Base-by-base conservation (phyloP, 176 grass and related monocot species). In the Oryza glumipatula region DNA sequence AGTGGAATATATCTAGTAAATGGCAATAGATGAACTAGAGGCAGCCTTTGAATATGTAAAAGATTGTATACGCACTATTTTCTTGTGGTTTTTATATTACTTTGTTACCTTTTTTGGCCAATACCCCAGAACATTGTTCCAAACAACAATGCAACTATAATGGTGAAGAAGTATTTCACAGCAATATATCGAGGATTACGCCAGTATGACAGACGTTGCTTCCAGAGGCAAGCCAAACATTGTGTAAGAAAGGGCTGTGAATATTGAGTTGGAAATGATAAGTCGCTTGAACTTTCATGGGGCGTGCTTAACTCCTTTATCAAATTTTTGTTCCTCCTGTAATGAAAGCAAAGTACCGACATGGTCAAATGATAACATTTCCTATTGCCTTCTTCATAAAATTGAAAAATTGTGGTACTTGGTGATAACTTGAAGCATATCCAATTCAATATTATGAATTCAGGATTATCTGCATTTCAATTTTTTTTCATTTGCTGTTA, bases 111-210 rank as follows among this genome's bases (percentile, higher is more conserved):
- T 84, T 88, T 97, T 43, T 49, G 36, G 56, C 94, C 94, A 30
- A 93, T 67, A 38, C 76, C 89, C 94, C 94, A 97, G 76, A 97
- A 97, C 79, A 97, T 94, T 38, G 92, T 92, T 36, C 94, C 94
- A 80, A 97, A 94, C 63, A 94, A 35, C 49, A 97, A 75, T 2
- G 92, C 94, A 32, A 90, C 90, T 13, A 88, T 5, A 39, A 75
- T 84, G 17, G 94, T 94, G 70, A 88, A 97, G 77, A 97, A 88
- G 81, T 92, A 88, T 44, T 93, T 91, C 51, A 94, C 88, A 26
- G 84, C 90, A 39, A 87, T 97, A 64, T 97, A 94, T 49, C 91
- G 88, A 68, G 94, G 94, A 79, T 97, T 97, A 87, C 92, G 90
- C 94, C 94, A 97, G 54, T 94, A 97, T 73, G 94, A 97, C 63